Evolutionary conservation across 306 rosid species (phyloP), one percentile per base, ranked within the genome.

Genomic region (Vigna hirtella): DNA sequence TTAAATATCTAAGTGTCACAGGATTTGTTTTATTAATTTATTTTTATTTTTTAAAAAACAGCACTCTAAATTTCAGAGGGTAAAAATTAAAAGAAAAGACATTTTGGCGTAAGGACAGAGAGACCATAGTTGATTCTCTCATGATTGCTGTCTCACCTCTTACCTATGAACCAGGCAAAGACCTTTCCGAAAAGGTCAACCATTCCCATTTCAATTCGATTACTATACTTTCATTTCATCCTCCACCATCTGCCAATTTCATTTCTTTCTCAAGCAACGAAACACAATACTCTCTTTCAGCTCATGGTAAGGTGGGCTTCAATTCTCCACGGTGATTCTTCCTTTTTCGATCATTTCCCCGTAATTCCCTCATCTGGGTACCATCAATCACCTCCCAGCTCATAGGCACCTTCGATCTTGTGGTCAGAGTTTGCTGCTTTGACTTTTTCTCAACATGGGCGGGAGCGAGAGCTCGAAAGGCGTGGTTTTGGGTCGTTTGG

Each of bases 391-490:
- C 47, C 77, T 18, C 66, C 70, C 43, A 75, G 43, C 42, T 78
- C 76, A 30, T 70, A 80, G 38, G 22, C 73, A 38, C 32, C 36
- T 10, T 66, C 43, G 70, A 73, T 81, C 59, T 50, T 40, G 11
- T 26, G 3, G 26, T 50, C 74, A 38, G 83, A 82, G 78, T 84
- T 74, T 52, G 18, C 47, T 38, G 28, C 83, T 79, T 81, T 57
- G 77, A 81, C 80, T 73, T 81, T 50, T 63, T 72, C 68, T 79
- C 22, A 74, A 67, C 40, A 93, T 95, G 98, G 90, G 84, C 72
- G 83, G 82, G 32, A 51, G 52, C 69, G 93, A 86, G 80, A 78
- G 82, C 49, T 32, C 80, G 48, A 77, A 80, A 64, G 82, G 42
- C 20, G 55, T 47, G 79, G 73, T 79, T 48, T 78, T 84, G 89